Base-by-base conservation (phyloP, 2,329 filamentous ascomycete genomes). In the Aspergillus tamarii region DNA sequence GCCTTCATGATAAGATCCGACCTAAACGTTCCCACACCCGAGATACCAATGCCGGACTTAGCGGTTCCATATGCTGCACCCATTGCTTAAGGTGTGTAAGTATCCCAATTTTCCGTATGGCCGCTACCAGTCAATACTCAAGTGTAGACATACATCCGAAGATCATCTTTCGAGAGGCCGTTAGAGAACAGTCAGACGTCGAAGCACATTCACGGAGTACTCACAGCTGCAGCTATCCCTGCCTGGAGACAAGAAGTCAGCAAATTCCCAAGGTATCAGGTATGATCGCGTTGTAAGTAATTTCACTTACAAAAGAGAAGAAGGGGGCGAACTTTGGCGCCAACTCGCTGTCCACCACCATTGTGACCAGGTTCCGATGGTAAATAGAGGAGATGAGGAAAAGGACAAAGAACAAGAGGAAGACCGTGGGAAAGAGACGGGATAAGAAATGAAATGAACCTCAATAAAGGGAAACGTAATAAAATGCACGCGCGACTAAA, bases 1-100 rank as follows among this genome's bases (percentile, higher is more conserved):
- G 84, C 87, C 84, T 89, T 90, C 88, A 90, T 90, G 70, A 90
- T 89, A 73, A 90, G 77, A 75, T 90, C 88, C 58, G 88, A 84
- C 71, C 88, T 82, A 77, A 88, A 90, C 57, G 86, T 88, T 66
- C 88, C 88, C 52, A 90, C 87, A 71, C 87, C 87, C 59, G 88
- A 84, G 72, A 90, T 90, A 68, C 88, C 88, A 74, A 89, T 89
- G 69, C 88, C 88, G 50, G 88, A 87, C 78, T 90, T 90, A 46
- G 88, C 87, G 64, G 88, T 90, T 72, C 88, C 88, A 78, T 88
- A 89, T 76, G 88, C 88, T 72, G 88, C 88, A 77, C 88, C 88
- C 69, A 86, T 76, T 74, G 86, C 87, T 89, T 78, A 75, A 56
- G 63, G 48, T 50, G 50, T 67, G 70, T 74, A 48, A 72, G 73